Percentiles rank a stretch among this genome's conserved stretches.
Conservation (phyloP, 2,329 filamentous ascomycete species). For the Ophiocordyceps unilateralis region DNA sequence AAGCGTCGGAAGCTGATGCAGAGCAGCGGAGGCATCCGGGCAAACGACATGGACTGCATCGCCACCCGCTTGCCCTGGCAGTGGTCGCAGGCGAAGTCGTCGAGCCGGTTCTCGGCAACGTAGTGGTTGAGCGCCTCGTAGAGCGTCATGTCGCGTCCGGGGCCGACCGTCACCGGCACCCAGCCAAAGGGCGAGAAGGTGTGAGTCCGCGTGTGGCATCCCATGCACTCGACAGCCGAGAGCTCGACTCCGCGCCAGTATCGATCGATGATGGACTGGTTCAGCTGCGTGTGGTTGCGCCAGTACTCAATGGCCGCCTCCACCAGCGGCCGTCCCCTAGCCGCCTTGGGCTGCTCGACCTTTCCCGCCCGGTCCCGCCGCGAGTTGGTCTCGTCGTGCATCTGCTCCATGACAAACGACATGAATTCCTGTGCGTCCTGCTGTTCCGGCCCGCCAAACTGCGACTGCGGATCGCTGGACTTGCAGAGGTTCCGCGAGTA, state of each 20-base stretch:
- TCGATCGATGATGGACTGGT: slow-evolving; percentile 59
- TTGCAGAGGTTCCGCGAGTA: slow-evolving; percentile 29
- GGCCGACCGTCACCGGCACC: slow-evolving; percentile 25
- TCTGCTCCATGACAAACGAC: slow-evolving; percentile 60
- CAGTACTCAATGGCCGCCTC: slow-evolving; percentile 59
- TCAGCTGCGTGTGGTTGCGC: slow-evolving; percentile 49
- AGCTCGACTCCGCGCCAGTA: slow-evolving; percentile 67
- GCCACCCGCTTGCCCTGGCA: slow-evolving; percentile 54
- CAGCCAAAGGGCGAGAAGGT: slow-evolving; percentile 34
- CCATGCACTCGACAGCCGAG: slow-evolving; percentile 51
- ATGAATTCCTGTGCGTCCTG: slow-evolving; percentile 90
- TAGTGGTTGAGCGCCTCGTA: slow-evolving; percentile 54
- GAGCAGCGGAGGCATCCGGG: slow-evolving; percentile 61
- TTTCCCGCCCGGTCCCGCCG: slow-evolving; percentile 24
- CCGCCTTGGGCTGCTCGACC: slow-evolving; percentile 15
- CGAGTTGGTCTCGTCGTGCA: slow-evolving; percentile 73
- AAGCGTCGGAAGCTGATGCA: slow-evolving; percentile 58
- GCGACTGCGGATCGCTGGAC: slow-evolving; percentile 8
- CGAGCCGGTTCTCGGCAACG: slow-evolving; percentile 48
- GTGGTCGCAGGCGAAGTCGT: slow-evolving; percentile 55
- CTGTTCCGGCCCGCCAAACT: slow-evolving; percentile 59
- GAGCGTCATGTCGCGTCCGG: slow-evolving; percentile 17
- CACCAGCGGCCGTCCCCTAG: slow-evolving; percentile 16
- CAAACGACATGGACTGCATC: slow-evolving; percentile 56
- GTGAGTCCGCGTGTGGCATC: slow-evolving; percentile 31